Conservation (phyloP, 2,329 filamentous ascomycete species). For the Periconia sp. region DNA sequence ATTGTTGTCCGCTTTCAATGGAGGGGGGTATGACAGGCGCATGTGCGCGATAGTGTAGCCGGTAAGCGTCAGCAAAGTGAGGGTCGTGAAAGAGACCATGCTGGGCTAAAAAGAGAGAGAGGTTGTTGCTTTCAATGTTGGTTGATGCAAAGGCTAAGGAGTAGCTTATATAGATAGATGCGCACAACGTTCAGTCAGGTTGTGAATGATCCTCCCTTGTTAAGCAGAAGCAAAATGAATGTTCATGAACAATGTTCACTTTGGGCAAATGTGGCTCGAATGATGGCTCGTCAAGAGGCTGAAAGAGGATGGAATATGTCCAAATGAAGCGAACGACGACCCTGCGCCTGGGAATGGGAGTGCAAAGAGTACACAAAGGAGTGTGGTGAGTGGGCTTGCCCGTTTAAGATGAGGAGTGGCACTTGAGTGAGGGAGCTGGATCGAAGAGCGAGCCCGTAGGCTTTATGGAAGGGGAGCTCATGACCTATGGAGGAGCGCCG, state of each 20-base stretch:
- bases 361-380: conserved; percentile 31
- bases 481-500: background rate
- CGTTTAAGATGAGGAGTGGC: conserved; percentile 26
- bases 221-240: background rate
- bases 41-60: conserved; percentile 41
- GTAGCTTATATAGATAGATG: background rate
- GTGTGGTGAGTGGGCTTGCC: conserved; percentile 36
- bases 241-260: background rate
- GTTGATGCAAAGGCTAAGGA: background rate
- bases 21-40: conserved; percentile 47
- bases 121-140: no score
- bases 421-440: conserved; percentile 1
- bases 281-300: background rate
- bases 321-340: conserved; percentile 27
- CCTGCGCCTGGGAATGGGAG: conserved; percentile 27
- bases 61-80: conserved; percentile 31
- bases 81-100: conserved; percentile 30
- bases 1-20: conserved; percentile 49
- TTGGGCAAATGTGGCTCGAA: no score
- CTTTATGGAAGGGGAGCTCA: conserved; percentile 18
- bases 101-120: background rate
- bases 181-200: background rate
- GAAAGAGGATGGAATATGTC: background rate
- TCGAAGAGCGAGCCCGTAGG: conserved; percentile 23
- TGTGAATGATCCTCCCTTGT: background rate